These are phyloP conservation scores for Thuja plicata DNA, from an alignment of 83 land plant species.

Conservation along the genomic window DNA sequence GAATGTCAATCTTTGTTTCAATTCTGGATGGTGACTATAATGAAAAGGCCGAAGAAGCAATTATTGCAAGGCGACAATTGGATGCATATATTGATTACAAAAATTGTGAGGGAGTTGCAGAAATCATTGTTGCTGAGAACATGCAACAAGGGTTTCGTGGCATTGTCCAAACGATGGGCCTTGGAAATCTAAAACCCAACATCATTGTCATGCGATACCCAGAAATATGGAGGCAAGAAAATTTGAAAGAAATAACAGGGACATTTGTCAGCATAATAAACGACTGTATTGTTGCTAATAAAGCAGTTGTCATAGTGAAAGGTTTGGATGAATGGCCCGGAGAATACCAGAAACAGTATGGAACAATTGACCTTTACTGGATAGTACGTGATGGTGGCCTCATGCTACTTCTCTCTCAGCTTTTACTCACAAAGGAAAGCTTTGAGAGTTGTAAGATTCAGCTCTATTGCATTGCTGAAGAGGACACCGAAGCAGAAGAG, in stretches of 20 bases:
- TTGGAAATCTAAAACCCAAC: slow-evolving; percentile 97
- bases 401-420: slow-evolving; percentile 96
- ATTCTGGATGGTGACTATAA: slow-evolving; percentile 94
- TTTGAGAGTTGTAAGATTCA: slow-evolving; percentile 99
- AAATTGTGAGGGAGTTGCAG: slow-evolving; percentile 97
- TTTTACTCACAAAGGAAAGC: slow-evolving; percentile 89
- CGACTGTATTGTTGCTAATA: slow-evolving; percentile 97
- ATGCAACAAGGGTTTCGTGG: slow-evolving; percentile 92
- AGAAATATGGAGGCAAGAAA: slow-evolving; percentile 97
- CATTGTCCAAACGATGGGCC: slow-evolving; percentile 96
- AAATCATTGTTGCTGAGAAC: slow-evolving; percentile 87
- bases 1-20: slow-evolving; percentile 96
- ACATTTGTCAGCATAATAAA: slow-evolving; percentile 92
- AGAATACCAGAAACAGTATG: slow-evolving; percentile 94
- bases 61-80: slow-evolving; percentile 76
- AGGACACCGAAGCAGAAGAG: slow-evolving; percentile 91
- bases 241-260: slow-evolving; percentile 68
- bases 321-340: slow-evolving; percentile 99
- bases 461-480: slow-evolving; percentile 99
- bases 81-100: slow-evolving; percentile 88
- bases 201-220: slow-evolving; percentile 99
- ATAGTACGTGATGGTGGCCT: slow-evolving; percentile 98
- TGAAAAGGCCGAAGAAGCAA: slow-evolving; percentile 91
- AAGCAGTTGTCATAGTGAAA: slow-evolving; percentile 97
- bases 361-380: slow-evolving; percentile 98